phyloP scores from a whole-genome alignment of 2,329 filamentous ascomycete genomes.

The Cryphonectria radicalis region DNA sequence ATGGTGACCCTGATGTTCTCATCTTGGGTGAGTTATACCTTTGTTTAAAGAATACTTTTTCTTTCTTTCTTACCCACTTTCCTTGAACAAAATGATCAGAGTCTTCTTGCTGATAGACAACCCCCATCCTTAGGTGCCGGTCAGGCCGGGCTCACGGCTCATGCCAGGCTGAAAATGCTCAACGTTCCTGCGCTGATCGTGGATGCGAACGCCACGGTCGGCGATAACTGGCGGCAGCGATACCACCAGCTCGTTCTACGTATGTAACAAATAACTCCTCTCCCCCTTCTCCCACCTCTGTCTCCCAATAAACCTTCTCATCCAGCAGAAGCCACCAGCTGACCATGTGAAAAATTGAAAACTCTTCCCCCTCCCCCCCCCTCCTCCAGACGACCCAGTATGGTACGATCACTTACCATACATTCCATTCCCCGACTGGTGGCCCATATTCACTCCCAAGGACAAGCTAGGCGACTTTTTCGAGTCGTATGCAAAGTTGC shows the following conservation, averaged over 20 bases:
- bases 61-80: too few species aligned
- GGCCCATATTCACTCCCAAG: slow-evolving; percentile 70
- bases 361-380: too few species aligned
- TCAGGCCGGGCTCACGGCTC: slow-evolving; percentile 56
- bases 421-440: slow-evolving; percentile 61
- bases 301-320: not conserved
- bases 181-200: slow-evolving; percentile 55
- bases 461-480: slow-evolving; percentile 70
- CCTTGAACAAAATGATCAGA: too few species aligned
- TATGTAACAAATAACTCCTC: not conserved
- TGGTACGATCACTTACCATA: slow-evolving; percentile 64
- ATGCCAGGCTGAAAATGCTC: slow-evolving; percentile 60
- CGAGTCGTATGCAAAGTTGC: slow-evolving; percentile 61
- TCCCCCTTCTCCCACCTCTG: not conserved
- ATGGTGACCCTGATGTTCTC: slow-evolving; percentile 56
- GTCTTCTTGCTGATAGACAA: slow-evolving; percentile 17
- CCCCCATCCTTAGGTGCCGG: slow-evolving; percentile 50
- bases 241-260: slow-evolving; percentile 61
- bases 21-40: slow-evolving; percentile 50
- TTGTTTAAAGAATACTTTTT: not conserved
- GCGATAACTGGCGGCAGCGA: slow-evolving; percentile 64
- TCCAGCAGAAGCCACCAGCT: not conserved
- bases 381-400: slow-evolving; percentile 59
- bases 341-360: not conserved
- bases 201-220: slow-evolving; percentile 54